Evolutionary conservation across 2,329 filamentous ascomycete species (phyloP), one percentile per base, ranked within the genome.

Genomic region (Scedosporium dehoogii): DNA sequence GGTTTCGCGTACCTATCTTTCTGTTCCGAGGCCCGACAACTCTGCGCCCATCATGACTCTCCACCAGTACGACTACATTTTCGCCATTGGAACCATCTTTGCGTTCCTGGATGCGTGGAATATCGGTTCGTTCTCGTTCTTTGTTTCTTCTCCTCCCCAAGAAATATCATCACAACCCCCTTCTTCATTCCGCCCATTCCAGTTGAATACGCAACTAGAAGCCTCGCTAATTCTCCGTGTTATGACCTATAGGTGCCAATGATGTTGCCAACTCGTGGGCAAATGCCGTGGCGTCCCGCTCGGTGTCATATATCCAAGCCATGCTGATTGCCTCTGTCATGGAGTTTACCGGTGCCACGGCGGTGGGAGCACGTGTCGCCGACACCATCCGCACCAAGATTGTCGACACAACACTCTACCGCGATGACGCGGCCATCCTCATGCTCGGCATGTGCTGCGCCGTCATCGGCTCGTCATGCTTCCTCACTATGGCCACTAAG

Each of bases 181-280:
- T 38, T 38, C 29, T 10, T 38, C 14, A 10, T 38, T 38, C 33
- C 12, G 14, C 33, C 9, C 33, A 14, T 4, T 9, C 10, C 9
- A 4, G 14, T 18, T 25, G 10, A 29, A 55, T 23, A 14, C 44
- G 29, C 16, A 48, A 48, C 21, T 23, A 1, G 21, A 12, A 25
- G n/a, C 16, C 48, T 25, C 3, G 12, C 23, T 55, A 55, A 55
- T 6, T 7, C 23, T 14, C 23, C 23, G 18, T n/a, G n/a, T 4
- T 48, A 25, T 25, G 27, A 14, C 6, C 21, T 29, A 9, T n/a
- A 73, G 76, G 75, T 67, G 73, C 70, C 71, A 78, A 85, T 75
- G 88, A 90, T 87, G 87, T 90, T 64, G 87, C 88, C 73, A 91
- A 90, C 76, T 83, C 86, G 1, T 91, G 86, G 84, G 87, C 87